Percentiles rank a stretch among this genome's conserved stretches.
Conservation (phyloP, 257 asterid species). For the Scutellaria galericulata region DNA sequence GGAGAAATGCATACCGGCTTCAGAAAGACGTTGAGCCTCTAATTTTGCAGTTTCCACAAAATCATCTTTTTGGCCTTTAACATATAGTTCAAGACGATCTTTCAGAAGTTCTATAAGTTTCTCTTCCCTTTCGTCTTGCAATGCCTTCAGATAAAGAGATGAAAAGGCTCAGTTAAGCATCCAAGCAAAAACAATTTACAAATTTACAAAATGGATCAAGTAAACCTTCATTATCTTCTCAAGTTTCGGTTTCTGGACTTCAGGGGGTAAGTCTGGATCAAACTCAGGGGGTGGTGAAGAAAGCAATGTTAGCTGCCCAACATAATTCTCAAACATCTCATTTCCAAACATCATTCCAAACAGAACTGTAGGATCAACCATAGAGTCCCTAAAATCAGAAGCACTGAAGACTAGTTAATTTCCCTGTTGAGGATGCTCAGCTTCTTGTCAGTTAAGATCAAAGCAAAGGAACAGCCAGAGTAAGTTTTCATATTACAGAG, state of each 20-base stretch:
- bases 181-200: background rate
- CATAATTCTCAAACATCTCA: constrained; percentile 69
- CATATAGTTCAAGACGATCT: constrained; percentile 66
- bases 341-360: constrained; percentile 88
- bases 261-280: constrained; percentile 63
- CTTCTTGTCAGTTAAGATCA: background rate
- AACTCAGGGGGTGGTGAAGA: constrained; percentile 60
- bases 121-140: constrained; percentile 81
- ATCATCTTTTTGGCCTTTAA: constrained; percentile 62
- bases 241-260: constrained; percentile 58
- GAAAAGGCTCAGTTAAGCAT: constrained; percentile 28
- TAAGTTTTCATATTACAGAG: background rate
- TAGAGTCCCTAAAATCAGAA: constrained; percentile 53
- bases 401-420: background rate
- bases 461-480: background rate
- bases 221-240: constrained; percentile 77
- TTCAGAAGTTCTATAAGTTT: constrained; percentile 58
- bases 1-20: constrained; percentile 52
- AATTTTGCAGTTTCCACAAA: constrained; percentile 65
- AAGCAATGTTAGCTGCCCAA: constrained; percentile 81
- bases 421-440: background rate
- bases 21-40: constrained; percentile 74
- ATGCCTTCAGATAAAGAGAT: constrained; percentile 46
- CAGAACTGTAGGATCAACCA: constrained; percentile 81
- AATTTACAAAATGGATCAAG: background rate